Evolutionary conservation across 345 rosid genomes (phyloP), one percentile per base, ranked within the genome.

Genomic region (Rhodamnia argentea): DNA sequence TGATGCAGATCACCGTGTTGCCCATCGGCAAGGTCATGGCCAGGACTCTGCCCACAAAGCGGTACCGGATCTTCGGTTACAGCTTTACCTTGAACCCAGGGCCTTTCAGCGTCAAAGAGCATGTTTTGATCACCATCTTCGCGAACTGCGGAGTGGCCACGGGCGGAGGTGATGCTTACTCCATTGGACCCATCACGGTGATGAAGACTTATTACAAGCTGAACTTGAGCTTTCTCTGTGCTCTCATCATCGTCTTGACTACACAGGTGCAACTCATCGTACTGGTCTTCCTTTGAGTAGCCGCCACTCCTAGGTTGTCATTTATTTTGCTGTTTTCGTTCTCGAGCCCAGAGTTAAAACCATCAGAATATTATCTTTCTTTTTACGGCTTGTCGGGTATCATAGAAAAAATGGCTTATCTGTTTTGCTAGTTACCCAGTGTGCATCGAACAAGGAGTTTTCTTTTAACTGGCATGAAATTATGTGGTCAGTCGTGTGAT

Each of bases 11-110:
- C 87, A 90, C 93, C 4, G 98, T 93, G 16, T 89, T 98, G 58
- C 99, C 99, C 78, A 89, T 96, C 27, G 99, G 99, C 26, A 98
- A 90, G 86, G 92, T 96, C 90, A 94, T 98, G 99, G 98, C 99
- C 81, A 87, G 88, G 85, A 84, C 85, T 7, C 91, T 98, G 16
- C 98, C 99, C 54, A 90, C 85, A 1, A 91, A 82, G 74, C 85
- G 89, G 7, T 86, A 86, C 84, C 83, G 8, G 37, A 37, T 95
- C 20, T 84, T 94, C 2, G 94, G 98, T 1, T 29, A 83, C 44
- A 85, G 90, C 2, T 98, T 94, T 60, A 91, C 90, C 57, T 87
- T 98, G 52, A 98, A 98, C 82, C 98, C 99, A 1, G 99, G 99
- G 2, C 98, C 98, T 3, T 98, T 98, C 84, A 96, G 94, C 87